Evolutionary conservation across 441 rosid species (phyloP), one percentile per base, ranked within the genome.

Genomic region (Gossypium davidsonii): DNA sequence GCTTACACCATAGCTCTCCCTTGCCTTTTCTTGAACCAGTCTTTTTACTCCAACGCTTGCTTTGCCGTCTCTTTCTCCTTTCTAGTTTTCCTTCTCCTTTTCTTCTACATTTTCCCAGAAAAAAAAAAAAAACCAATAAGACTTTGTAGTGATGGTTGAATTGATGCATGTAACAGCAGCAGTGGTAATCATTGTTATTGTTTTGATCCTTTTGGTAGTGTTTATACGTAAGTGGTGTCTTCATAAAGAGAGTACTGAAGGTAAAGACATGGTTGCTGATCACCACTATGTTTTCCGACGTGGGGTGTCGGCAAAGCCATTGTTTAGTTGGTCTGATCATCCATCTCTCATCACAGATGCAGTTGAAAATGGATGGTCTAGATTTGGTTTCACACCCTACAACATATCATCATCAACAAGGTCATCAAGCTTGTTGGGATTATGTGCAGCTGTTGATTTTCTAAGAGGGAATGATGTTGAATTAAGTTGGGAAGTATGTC

Each of bases 341-440:
- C 97, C 95, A 2, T 79, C 85, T 7, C 86, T 90, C 21, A 79
- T 94, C 11, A 83, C 88, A 0, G 97, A 92, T 66, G 97, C 97
- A 0, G 91, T 87, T 4, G 96, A 94, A 69, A 89, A 87, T 70
- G 97, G 97, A 3, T 94, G 98, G 98, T 85, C 93, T 0, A 79
- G 95, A 77, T 94, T 94, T 53, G 97, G 92, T 9, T 94, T 94
- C 71, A 21, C 83, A 6, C 84, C 77, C 37, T 83, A 79, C 79
- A 75, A 72, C 74, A 70, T 85, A 1, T 83, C 89, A 18, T 83
- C 82, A 3, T 80, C 91, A 2, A 67, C 88, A 1, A 71, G 80
- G 72, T 77, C 92, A 73, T 77, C 92, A 44, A 75, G 85, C 11
- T 71, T 91, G 25, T 67, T 87, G 64, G 91, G 96, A 10, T 76